Evolutionary conservation across 768 basidiomycete species (phyloP).

Genomic region (Symmetrospora coprosmae): DNA sequence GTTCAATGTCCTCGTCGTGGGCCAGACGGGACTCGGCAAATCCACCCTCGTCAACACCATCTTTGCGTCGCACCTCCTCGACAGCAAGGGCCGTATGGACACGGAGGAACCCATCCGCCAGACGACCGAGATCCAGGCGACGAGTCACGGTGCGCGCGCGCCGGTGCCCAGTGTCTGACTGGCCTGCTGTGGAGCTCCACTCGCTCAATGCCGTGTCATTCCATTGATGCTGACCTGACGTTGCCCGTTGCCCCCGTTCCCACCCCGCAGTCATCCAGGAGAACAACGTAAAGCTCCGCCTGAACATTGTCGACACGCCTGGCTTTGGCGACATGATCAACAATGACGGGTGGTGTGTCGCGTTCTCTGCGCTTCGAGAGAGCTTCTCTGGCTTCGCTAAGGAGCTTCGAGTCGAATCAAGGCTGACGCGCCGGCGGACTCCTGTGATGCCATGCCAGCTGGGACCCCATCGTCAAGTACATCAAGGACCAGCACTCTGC

Average conservation of each 20-base stretch:
- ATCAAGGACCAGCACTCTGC: conserved; percentile 99
- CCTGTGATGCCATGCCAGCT: conserved; percentile 44
- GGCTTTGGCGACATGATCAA: conserved; percentile 97
- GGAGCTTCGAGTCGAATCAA: too few relatives aligned
- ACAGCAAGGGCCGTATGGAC: conserved; percentile 84
- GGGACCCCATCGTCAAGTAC: conserved; percentile 98
- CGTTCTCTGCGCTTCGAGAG: not conserved
- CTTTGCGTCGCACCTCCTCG: conserved; percentile 94
- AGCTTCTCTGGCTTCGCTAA: not conserved
- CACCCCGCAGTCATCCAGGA: conserved; percentile 84
- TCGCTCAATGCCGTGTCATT: not conserved
- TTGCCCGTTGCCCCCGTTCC: too few relatives aligned
- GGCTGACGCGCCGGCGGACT: too few relatives aligned
- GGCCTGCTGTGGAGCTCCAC: not conserved
- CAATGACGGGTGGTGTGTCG: conserved; percentile 84
- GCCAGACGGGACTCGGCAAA: conserved; percentile 95
- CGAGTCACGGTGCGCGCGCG: conserved; percentile 83
- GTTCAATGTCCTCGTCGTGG: conserved; percentile 95
- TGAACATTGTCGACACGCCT: conserved; percentile 98
- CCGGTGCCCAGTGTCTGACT: conserved; percentile 37
- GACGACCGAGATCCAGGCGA: conserved; percentile 92
- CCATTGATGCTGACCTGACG: not conserved
- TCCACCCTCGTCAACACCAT: conserved; percentile 98
- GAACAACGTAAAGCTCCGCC: conserved; percentile 80
- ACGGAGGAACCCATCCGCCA: conserved; percentile 78